phyloP scores from a whole-genome alignment of 345 rosid species.

The Firmiana major region DNA sequence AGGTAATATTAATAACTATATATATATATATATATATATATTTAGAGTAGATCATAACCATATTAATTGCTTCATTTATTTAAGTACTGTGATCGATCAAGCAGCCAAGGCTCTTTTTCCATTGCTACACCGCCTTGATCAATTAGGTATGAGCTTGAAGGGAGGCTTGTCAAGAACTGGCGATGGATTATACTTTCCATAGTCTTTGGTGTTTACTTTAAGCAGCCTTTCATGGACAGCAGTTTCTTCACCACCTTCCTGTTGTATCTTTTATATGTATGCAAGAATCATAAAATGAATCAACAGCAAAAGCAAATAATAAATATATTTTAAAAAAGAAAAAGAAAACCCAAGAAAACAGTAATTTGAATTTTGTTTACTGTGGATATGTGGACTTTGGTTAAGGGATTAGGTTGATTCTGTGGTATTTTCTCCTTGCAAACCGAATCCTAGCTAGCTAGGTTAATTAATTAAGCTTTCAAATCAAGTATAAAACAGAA shows the following conservation, averaged over 20 bases:
- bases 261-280: not conserved
- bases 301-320: not conserved
- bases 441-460: not conserved
- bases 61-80: not conserved
- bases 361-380: not conserved
- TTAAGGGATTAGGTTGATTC: not conserved
- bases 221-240: slow-evolving; percentile 58
- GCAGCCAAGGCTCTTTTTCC: slow-evolving; percentile 6
- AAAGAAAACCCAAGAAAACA: not conserved
- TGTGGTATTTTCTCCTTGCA: not conserved
- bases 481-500: not conserved
- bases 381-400: not conserved
- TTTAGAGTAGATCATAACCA: not conserved
- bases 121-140: slow-evolving; percentile 22
- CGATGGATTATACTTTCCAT: slow-evolving; percentile 67
- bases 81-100: slow-evolving; percentile 10
- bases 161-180: slow-evolving; percentile 80
- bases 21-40: not conserved
- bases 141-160: slow-evolving; percentile 93
- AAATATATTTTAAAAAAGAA: not conserved
- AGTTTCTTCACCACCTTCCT: slow-evolving; percentile 17
- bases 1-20: no score
- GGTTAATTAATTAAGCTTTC: slow-evolving; percentile 1
- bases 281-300: not conserved
- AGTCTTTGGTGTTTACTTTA: slow-evolving; percentile 58